Conservation (phyloP, 2,329 filamentous ascomycete genomes). For the Fusarium pseudograminearum region DNA sequence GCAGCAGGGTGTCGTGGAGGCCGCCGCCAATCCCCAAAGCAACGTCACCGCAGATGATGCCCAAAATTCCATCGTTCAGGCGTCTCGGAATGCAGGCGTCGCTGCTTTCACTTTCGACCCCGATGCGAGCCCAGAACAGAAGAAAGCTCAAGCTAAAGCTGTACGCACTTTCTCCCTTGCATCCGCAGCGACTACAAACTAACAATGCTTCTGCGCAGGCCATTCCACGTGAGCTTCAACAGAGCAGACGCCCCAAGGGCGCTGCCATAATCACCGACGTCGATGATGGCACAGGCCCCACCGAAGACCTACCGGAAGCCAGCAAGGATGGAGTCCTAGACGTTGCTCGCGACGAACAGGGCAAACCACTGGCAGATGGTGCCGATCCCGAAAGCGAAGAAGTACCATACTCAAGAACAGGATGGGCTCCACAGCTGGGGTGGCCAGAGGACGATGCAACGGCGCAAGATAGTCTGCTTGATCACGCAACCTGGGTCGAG, state of each 20-base stretch:
- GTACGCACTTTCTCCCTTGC: constrained; percentile 63
- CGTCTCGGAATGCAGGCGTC: constrained; percentile 83
- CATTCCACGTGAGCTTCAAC: constrained; percentile 55
- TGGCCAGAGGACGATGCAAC: constrained; percentile 68
- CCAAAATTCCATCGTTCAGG: constrained; percentile 78
- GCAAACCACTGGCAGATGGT: constrained; percentile 62
- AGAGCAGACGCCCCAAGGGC: constrained; percentile 63
- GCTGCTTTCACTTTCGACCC: constrained; percentile 89
- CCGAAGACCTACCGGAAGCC: constrained; percentile 82
- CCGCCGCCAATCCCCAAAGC: constrained; percentile 77
- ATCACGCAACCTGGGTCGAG: constrained; percentile 91
- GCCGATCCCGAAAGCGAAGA: constrained; percentile 66
- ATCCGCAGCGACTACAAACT: constrained; percentile 13
- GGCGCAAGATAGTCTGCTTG: constrained; percentile 77
- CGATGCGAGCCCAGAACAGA: constrained; percentile 83
- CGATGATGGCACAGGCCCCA: constrained; percentile 75
- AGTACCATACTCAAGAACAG: constrained; percentile 66
- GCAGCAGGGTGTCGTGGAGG: constrained; percentile 82
- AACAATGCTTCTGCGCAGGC: constrained; percentile 46
- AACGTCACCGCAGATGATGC: constrained; percentile 76
- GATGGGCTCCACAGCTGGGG: constrained; percentile 91
- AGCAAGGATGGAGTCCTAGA: constrained; percentile 76
- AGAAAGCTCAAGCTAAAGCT: constrained; percentile 80
- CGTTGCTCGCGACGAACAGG: constrained; percentile 62
- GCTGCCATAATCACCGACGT: constrained; percentile 83